Conservation (phyloP, 169 alveolate genomes). For the Plasmodium chabaudi region DNA sequence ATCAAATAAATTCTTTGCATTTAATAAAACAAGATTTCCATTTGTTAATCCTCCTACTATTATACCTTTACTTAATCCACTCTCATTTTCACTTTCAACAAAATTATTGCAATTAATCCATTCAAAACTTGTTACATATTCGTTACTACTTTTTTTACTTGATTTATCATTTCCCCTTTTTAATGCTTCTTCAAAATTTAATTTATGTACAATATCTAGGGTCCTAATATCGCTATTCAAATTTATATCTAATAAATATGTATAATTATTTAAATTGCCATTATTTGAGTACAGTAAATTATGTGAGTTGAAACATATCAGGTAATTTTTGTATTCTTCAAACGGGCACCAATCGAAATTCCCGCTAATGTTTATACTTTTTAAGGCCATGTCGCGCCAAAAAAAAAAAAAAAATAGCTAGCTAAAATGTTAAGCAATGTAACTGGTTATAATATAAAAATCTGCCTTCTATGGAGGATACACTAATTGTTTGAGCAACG, state of each 20-base stretch:
- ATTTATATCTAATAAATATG: conserved; percentile 64
- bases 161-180: conserved; percentile 13
- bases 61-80: conserved; percentile 50
- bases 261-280: conserved; percentile 40
- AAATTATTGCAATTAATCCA: conserved; percentile 59
- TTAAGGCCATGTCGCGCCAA: conserved; percentile 48
- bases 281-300: conserved; percentile 58
- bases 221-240: conserved; percentile 40
- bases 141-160: conserved; percentile 21
- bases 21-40: conserved; percentile 61
- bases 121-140: conserved; percentile 70
- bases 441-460: not conserved
- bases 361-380: conserved; percentile 72
- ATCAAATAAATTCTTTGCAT: conserved; percentile 50
- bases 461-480: not conserved
- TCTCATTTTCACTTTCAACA: conserved; percentile 29
- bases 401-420: not conserved
- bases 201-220: conserved; percentile 62
- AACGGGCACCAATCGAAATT: conserved; percentile 77
- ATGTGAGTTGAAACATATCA: conserved; percentile 59
- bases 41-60: conserved; percentile 73
- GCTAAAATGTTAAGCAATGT: not conserved
- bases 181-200: conserved; percentile 67
- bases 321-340: conserved; percentile 62
- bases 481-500: no score